These are phyloP conservation scores for Sparassis latifolia DNA, from an alignment of 1,284 basidiomycete genomes.

Conservation along the genomic window DNA sequence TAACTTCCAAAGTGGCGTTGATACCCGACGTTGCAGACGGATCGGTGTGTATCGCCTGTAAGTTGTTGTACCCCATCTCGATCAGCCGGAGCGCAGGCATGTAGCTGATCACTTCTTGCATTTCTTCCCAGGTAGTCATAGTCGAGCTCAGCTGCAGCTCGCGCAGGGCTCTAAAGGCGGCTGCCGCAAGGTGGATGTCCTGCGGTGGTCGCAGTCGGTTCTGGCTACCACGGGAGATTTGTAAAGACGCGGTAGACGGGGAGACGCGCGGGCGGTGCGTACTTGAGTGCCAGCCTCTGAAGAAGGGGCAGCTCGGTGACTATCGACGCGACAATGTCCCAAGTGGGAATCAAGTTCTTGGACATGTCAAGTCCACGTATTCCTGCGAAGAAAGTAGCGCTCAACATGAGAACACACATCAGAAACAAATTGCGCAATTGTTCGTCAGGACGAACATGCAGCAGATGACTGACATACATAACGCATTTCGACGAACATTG, in stretches of 20 bases:
- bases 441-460: not conserved
- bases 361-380: constrained; percentile 82
- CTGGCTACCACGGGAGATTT: constrained; percentile 34
- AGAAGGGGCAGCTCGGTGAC: constrained; percentile 56
- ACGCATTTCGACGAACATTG: no score
- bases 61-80: constrained; percentile 74
- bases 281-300: constrained; percentile 76
- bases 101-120: constrained; percentile 41
- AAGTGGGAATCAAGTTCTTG: constrained; percentile 65
- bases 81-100: constrained; percentile 62
- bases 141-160: constrained; percentile 78
- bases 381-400: constrained; percentile 36
- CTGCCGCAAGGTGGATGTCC: constrained; percentile 21
- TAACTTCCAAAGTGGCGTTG: constrained; percentile 35
- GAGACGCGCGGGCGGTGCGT: constrained; percentile 18
- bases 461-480: no score
- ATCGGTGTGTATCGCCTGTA: constrained; percentile 33
- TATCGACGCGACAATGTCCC: constrained; percentile 69
- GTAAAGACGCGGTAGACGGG: not conserved
- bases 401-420: not conserved
- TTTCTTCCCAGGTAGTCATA: constrained; percentile 64
- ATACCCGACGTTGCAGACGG: not conserved
- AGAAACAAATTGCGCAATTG: not conserved
- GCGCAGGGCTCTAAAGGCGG: constrained; percentile 49
- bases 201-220: constrained; percentile 44